Evolutionary conservation across 495 filamentous ascomycete species (phyloP).

Genomic region (Podospora comata): DNA sequence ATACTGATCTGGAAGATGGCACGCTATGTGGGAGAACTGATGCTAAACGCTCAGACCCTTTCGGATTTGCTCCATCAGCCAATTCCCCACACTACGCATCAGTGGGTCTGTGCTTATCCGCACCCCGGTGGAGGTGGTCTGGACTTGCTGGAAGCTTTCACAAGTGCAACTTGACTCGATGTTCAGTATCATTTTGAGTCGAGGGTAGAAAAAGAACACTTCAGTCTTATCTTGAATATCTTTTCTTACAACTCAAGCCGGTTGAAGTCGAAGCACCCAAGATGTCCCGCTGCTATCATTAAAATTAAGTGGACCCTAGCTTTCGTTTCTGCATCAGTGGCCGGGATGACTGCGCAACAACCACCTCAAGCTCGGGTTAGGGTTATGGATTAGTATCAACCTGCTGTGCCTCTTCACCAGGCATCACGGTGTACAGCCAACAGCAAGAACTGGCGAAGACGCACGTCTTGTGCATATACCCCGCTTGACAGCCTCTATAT

Average conservation of each 20-base stretch:
- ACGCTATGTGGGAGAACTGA: background rate
- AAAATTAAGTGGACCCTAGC: background rate
- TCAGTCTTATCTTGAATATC: no score
- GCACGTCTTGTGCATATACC: background rate
- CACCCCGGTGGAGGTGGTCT: background rate
- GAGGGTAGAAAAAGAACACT: no score
- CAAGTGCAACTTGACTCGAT: no score
- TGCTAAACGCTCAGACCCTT: conserved; percentile 5
- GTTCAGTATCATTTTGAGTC: no score
- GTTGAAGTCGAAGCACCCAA: background rate
- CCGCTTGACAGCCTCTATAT: background rate
- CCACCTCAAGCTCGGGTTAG: background rate
- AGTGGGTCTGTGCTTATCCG: conserved; percentile 2
- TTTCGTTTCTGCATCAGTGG: background rate
- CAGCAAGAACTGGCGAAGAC: background rate
- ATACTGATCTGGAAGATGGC: background rate
- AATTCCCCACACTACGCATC: conserved; percentile 2
- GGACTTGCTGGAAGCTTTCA: no score
- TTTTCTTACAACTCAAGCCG: background rate
- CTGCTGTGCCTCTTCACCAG: background rate
- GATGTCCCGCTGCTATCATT: background rate
- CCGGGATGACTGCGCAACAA: background rate
- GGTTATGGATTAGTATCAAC: background rate
- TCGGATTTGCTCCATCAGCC: background rate
- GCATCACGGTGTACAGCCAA: background rate